phyloP scores from a whole-genome alignment of 768 basidiomycete genomes.

The Russula virescens region DNA sequence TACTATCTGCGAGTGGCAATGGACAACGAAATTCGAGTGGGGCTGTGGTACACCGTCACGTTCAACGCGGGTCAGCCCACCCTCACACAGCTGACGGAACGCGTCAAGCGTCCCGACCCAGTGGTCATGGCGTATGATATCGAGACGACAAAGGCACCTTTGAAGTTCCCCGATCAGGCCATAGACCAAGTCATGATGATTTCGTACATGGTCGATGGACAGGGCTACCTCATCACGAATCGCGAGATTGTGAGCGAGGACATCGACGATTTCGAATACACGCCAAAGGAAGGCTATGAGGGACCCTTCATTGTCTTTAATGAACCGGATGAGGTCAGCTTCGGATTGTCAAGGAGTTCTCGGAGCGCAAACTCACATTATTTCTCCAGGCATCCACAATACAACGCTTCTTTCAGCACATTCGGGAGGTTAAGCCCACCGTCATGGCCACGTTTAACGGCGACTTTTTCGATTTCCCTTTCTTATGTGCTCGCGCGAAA shows the following conservation, averaged over 20 bases:
- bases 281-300: conserved; percentile 95
- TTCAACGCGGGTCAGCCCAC: conserved; percentile 76
- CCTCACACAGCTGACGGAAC: conserved; percentile 65
- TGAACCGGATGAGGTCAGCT: conserved; percentile 77
- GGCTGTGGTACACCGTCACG: conserved; percentile 92
- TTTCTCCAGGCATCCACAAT: conserved; percentile 69
- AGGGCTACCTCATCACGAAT: conserved; percentile 96
- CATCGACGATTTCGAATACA: conserved; percentile 98
- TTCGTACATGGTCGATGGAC: conserved; percentile 98
- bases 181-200: conserved; percentile 99
- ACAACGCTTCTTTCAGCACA: conserved; percentile 86
- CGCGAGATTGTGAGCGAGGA: conserved; percentile 96
- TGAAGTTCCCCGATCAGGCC: conserved; percentile 95
- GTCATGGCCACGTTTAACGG: conserved; percentile 99
- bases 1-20: conserved; percentile 99
- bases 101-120: conserved; percentile 97
- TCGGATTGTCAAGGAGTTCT: not conserved
- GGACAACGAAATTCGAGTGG: conserved; percentile 95
- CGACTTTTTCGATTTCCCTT: conserved; percentile 99
- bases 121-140: conserved; percentile 99
- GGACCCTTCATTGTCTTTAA: conserved; percentile 96
- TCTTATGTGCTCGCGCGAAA: conserved; percentile 80
- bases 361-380: not conserved
- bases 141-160: conserved; percentile 98
- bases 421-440: conserved; percentile 89